Conservation (phyloP, 2,329 filamentous ascomycete species). For the Beauveria scarabaeidicola region DNA sequence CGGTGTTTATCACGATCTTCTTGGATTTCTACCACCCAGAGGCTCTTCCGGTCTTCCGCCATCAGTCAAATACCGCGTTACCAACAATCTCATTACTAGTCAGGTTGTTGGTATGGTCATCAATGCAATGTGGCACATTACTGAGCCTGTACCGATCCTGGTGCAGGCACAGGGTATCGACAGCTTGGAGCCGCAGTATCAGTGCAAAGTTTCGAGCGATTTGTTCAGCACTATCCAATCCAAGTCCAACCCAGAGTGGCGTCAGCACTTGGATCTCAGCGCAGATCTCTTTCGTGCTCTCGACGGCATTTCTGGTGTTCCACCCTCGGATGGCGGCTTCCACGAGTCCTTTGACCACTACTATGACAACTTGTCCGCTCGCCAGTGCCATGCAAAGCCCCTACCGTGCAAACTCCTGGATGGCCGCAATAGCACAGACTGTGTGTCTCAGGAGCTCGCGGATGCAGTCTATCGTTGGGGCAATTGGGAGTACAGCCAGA, state of each 20-base stretch:
- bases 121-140: constrained; percentile 54
- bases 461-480: constrained; percentile 67
- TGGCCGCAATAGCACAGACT: constrained; percentile 40
- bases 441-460: constrained; percentile 54
- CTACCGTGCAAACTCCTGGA: constrained; percentile 56
- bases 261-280: constrained; percentile 51
- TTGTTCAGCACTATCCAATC: constrained; percentile 38
- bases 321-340: constrained; percentile 48
- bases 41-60: constrained; percentile 30
- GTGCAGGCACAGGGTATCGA: constrained; percentile 53
- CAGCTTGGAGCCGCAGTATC: constrained; percentile 65
- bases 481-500: constrained; percentile 71
- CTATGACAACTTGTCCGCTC: constrained; percentile 73
- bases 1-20: constrained; percentile 62
- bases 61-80: constrained; percentile 59
- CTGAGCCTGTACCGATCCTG: constrained; percentile 35
- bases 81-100: constrained; percentile 74
- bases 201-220: constrained; percentile 44
- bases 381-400: constrained; percentile 66
- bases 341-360: constrained; percentile 72
- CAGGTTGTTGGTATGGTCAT: constrained; percentile 72
- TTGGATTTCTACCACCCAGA: constrained; percentile 55
- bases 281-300: constrained; percentile 47
- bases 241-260: constrained; percentile 45
- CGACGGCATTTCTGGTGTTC: constrained; percentile 61